These are phyloP conservation scores for Neurospora sp. DNA, from an alignment of 495 filamentous ascomycete species.

Conservation along the genomic window DNA sequence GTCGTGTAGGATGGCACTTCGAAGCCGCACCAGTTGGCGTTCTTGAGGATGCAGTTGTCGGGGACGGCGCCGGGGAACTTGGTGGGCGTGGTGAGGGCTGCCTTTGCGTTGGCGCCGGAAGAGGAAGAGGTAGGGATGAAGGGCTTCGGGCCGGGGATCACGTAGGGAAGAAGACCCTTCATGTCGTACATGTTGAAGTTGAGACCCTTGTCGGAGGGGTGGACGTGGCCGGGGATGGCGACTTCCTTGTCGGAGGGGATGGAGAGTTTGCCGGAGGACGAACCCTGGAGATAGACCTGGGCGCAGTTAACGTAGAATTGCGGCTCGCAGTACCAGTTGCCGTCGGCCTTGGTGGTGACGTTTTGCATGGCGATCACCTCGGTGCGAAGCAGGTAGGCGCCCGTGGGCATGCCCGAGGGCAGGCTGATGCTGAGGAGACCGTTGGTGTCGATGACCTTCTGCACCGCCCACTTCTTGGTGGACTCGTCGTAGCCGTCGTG, in stretches of 20 bases:
- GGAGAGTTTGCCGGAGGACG: slow-evolving; percentile 23
- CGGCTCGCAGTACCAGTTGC: slow-evolving; percentile 39
- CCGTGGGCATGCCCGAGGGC: slow-evolving; percentile 48
- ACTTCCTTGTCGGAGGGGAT: slow-evolving; percentile 37
- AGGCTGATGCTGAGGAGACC: slow-evolving; percentile 52
- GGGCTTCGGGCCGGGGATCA: slow-evolving; percentile 46
- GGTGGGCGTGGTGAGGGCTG: slow-evolving; percentile 10
- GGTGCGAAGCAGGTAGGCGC: slow-evolving; percentile 57
- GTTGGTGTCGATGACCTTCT: slow-evolving; percentile 52
- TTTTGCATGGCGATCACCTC: slow-evolving; percentile 62
- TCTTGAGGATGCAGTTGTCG: slow-evolving; percentile 45
- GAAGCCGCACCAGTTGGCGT: slow-evolving; percentile 62
- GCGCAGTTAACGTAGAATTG: slow-evolving; percentile 62
- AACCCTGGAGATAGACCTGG: slow-evolving; percentile 51
- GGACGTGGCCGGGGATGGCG: slow-evolving; percentile 55
- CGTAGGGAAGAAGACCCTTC: slow-evolving; percentile 34
- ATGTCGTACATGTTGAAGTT: slow-evolving; percentile 51
- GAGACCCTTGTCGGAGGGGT: slow-evolving; percentile 39
- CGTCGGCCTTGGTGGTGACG: slow-evolving; percentile 23
- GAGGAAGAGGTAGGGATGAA: slow-evolving; percentile 24
- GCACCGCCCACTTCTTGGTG: slow-evolving; percentile 52
- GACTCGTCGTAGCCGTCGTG: slow-evolving; percentile 49
- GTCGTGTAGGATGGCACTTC: slow-evolving; percentile 44
- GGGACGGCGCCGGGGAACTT: slow-evolving; percentile 40
- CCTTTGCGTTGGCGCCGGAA: background rate